Base-by-base conservation (phyloP, 2,329 filamentous ascomycete species). In the Paraconiothyrium sp. region DNA sequence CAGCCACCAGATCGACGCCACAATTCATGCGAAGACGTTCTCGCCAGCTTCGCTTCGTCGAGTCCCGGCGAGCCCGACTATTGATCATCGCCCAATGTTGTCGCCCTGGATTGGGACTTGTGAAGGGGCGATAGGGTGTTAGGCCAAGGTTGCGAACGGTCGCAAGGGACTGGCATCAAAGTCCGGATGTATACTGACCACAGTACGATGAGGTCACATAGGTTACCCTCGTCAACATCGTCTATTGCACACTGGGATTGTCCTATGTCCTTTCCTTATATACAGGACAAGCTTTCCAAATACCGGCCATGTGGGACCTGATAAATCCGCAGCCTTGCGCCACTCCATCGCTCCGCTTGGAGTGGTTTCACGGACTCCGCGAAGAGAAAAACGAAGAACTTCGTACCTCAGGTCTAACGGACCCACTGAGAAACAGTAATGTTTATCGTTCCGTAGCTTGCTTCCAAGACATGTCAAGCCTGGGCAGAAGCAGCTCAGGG, bases 291-390 rank as follows among this genome's bases (percentile, higher is more conserved):
- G 39, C 39, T 22, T 55, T 55, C 10, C 39, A 22, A 22, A 7
- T 2, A 22, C n/a, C 24, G 46, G 14, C 11, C 11, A 27, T 3
- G 39, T 55, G 52, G 52, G 39, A 39, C 39, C 24, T 55, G 39
- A 24, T 27, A 55, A 5, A 46, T 55, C 27, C 16, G 24, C 24
- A 46, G 39, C 24, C 34, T 54, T 54, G 51, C 49, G 20, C 51
- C 22, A 10, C 47, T 51, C 20, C 32, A 37, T 10, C 22, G 22
- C 22, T 39, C 39, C 52, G 27, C 52, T n/a, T 22, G 13, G n/a
- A 35, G 41, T 55, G 16, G 52, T 55, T 55, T 55, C 52, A 46
- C 52, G 52, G 52, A 55, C 52, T 55, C 52, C 52, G 52, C 52
- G 30, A 34, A 41, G 4, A 9, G 30, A n/a, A 22, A 27, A 55